phyloP scores from a whole-genome alignment of 2,329 filamentous ascomycete genomes.

The Fusarium miscanthi region DNA sequence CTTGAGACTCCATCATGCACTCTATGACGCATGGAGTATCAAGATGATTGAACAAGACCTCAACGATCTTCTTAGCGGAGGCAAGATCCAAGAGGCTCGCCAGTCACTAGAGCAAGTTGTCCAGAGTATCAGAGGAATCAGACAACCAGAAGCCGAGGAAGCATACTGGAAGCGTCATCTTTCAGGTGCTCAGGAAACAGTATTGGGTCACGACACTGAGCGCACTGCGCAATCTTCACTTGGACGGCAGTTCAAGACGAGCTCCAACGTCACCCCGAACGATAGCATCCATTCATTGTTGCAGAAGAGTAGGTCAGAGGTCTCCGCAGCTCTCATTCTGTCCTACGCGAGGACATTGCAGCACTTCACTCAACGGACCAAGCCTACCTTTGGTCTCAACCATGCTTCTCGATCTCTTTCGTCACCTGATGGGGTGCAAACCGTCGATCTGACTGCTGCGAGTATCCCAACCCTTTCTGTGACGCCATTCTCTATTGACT shows the following conservation, averaged over 20 bases:
- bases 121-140: neutral
- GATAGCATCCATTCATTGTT: neutral
- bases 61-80: neutral
- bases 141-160: neutral
- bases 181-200: neutral
- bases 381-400: conserved; percentile 14
- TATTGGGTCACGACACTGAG: accelerated
- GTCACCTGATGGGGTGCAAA: neutral
- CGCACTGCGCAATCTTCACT: neutral
- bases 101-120: neutral
- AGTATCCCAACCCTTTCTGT: conserved; percentile 10
- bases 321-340: neutral
- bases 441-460: conserved; percentile 9
- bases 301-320: neutral
- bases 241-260: conserved; percentile 6
- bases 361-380: neutral
- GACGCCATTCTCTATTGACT: neutral
- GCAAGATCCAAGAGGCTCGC: accelerated
- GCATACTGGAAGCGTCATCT: conserved; percentile 11
- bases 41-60: conserved; percentile 21
- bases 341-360: conserved; percentile 1
- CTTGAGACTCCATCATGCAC: conserved; percentile 18
- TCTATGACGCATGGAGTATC: conserved; percentile 29
- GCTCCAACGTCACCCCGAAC: accelerated
- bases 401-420: conserved; percentile 23